Base-by-base conservation (phyloP, 2,329 filamentous ascomycete genomes). In the Phialophora tarda region DNA sequence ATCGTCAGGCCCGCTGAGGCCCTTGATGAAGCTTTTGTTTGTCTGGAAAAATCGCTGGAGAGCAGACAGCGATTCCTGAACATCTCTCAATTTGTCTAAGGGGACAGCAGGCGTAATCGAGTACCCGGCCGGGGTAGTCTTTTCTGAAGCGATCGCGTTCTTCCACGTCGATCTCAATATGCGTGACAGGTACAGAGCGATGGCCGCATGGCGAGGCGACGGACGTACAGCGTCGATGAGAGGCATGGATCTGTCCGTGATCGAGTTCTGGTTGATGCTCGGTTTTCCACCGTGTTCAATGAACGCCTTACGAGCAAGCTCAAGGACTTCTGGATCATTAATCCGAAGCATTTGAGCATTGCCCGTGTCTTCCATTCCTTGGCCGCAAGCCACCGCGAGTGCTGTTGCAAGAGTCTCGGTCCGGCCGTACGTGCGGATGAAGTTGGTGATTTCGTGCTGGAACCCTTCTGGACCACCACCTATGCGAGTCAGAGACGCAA, bases 11-110 rank as follows among this genome's bases (percentile, higher is more conserved):
- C 94, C 94, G n/a, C 92, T 91, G 59, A 99, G 82, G 6, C 96
- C 95, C 75, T 97, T 93, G 65, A 99, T 98, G 66, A 96, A 93
- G 59, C 88, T 89, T 70, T 90, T 91, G 78, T 99, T 99, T n/a
- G 86, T 84, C 44, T 91, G 87, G 53, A 99, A 86, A 75, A 99
- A 99, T 14, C 88, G 88, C 55, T 90, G 86, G 38, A 99, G 80
- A 4, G 90, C 86, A 66, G 92, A 89, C 4, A 99, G 81, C 74
- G 92, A 90, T 66, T 91, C 89, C 74, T 98, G 95, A 0, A 96
- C 88, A 12, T 84, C 82, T 66, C 87, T 86, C 12, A 99, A 81
- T 75, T 95, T 97, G 28, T 81, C 71, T 1, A 87, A 78, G 1
- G 84, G 78, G 24, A 97, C 84, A 0, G 88, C 88, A 1, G 93